Evolutionary conservation across 768 basidiomycete genomes (phyloP), one percentile per base, ranked within the genome.

Genomic region (Kwoniella heveanensis): DNA sequence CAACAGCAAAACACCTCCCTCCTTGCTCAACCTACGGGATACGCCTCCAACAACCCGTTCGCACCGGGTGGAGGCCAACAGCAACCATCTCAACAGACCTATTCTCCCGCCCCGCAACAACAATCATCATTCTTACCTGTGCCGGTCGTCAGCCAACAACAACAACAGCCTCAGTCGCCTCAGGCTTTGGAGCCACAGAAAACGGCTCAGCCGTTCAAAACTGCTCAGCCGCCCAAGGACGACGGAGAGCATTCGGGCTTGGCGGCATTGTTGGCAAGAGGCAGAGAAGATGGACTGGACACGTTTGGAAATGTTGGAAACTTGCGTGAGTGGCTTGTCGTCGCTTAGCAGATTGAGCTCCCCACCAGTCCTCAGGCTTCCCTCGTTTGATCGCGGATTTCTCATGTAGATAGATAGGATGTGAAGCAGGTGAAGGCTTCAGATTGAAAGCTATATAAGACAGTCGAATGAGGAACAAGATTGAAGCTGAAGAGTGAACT

Each of bases 1-100:
- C 68, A 72, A 62, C 74, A 76, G 53, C 72, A 74, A 56, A 70
- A 77, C 64, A 60, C 70, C 19, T 74, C 79, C 24, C 72, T 79
- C 19, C 68, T 79, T 50, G 71, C 83, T 8, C 83, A 84, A 57
- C 63, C 61, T 15, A 72, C 72, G n/a, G 78, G 74, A 3, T 79
- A 68, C 70, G 91, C 91, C 9, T 89, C 91, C 36, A 98, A 98
- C 84, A 99, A 99, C 77, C 96, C 96, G 0, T 98, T 99, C 73
- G 94, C 92, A 76, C 83, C 66, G 24, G 60, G 61, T 25, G 48
- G 59, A 63, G 50, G 64, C 54, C 48, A 49, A 22, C 75, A 65
- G 50, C 70, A 70, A 53, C 67, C 64, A 15, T 72, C 78, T 59
- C 71, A 72, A 32, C 67, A 76, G 57, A 65, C 72, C 15, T 47